phyloP scores from a whole-genome alignment of 139 green algal genomes.

The Volvox reticuliferus region DNA sequence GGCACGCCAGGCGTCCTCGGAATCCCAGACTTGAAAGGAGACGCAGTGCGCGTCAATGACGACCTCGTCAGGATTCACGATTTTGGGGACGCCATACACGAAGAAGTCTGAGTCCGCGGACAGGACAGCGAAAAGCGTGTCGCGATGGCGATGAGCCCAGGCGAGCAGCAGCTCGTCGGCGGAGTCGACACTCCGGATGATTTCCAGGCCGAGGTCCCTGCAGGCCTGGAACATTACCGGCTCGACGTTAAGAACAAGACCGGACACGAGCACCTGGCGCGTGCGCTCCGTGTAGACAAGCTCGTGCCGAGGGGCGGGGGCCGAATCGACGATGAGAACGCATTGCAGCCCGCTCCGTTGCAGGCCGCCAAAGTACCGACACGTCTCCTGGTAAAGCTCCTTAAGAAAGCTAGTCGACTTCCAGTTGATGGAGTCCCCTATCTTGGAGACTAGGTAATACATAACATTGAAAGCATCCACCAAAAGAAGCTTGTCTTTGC shows the following conservation, averaged over 20 bases:
- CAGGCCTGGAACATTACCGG: conserved; percentile 28
- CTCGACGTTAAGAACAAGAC: background rate
- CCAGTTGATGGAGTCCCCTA: background rate
- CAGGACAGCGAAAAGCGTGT: conserved; percentile 37
- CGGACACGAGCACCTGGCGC: background rate
- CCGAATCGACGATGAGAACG: conserved; percentile 23
- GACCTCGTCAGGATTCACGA: conserved; percentile 7
- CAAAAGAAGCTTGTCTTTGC: conserved; percentile 13
- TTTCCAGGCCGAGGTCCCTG: background rate
- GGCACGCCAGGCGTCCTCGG: background rate
- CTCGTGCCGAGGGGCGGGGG: conserved; percentile 10
- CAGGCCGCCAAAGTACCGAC: conserved; percentile 18
- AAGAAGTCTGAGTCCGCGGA: conserved; percentile 49
- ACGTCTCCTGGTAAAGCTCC: background rate
- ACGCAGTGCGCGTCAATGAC: conserved; percentile 38
- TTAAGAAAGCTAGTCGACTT: background rate
- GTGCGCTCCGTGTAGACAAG: background rate
- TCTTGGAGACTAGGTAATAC: background rate
- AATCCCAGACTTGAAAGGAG: conserved; percentile 39
- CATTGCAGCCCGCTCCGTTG: conserved; percentile 7
- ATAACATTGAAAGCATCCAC: conserved; percentile 2
- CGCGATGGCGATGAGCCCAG: background rate
- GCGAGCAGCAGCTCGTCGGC: conserved; percentile 47
- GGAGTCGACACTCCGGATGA: background rate
- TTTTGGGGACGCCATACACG: conserved; percentile 20